Base-by-base conservation (phyloP, 2,329 filamentous ascomycete genomes). In the Exophiala lecanii-corni region DNA sequence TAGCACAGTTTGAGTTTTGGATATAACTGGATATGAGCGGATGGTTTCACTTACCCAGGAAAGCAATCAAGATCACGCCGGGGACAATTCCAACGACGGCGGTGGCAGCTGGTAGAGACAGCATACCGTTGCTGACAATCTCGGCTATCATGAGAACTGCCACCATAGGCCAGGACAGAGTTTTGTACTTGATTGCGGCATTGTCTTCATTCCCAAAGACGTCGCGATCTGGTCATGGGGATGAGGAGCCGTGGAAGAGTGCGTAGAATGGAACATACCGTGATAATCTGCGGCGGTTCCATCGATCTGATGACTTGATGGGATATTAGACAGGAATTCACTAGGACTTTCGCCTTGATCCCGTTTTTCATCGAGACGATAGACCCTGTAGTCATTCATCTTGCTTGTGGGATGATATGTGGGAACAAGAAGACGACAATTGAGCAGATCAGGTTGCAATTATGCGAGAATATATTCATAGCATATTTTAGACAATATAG, bases 71-170 rank as follows among this genome's bases (percentile, higher is more conserved):
- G 33, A 74, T 59, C n/a, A 75, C 57, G 4, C 73, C 73, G 0
- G 74, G 74, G 2, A 75, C 70, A 36, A 76, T 62, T 16, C 73
- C 73, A 9, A 77, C 71, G 2, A 70, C 67, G 1, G 73, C 72
- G 3, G 75, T 59, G 15, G 69, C 72, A 4, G 69, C 73, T 0
- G 74, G 74, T 4, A 77, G 60, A 4, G 69, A 73, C 5, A 77
- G 65, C 68, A 76, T 76, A 44, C 73, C 74, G 47, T 73, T 74
- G 26, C 65, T 69, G 1, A 76, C 71, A 43, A 76, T 76, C 57
- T 77, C 74, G 10, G 74, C 71, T 36, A 77, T 74, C 73, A 76
- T 77, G 45, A 77, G 61, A 4, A 74, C 59, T 6, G 72, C 66
- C 3, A 75, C 72, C 25, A 75, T 60, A 26, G 65, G 69, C 74